Evolutionary conservation across 805 yeast genomes (phyloP).

Genomic region (Ogataea polymorpha): DNA sequence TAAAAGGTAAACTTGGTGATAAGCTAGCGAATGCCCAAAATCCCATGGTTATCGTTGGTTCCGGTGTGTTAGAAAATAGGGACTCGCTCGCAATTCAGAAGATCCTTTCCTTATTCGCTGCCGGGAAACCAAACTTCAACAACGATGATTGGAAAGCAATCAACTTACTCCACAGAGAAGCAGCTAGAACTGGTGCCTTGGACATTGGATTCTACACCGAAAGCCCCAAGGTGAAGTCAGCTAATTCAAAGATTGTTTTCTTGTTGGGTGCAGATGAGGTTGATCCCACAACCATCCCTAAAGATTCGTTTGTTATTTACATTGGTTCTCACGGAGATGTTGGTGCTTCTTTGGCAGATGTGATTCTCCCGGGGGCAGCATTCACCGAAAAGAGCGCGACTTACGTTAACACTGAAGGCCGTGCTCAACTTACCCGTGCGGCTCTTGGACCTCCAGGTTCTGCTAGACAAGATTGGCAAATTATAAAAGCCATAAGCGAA

Average conservation of each 20-base stretch:
- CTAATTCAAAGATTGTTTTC: slow-evolving; percentile 71
- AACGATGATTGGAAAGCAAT: slow-evolving; percentile 79
- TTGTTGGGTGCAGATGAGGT: slow-evolving; percentile 84
- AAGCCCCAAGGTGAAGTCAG: slow-evolving; percentile 42
- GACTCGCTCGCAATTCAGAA: slow-evolving; percentile 63
- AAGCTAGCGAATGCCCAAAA: slow-evolving; percentile 62
- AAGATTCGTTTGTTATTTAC: slow-evolving; percentile 82
- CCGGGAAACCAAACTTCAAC: slow-evolving; percentile 54
- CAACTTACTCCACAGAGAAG: slow-evolving; percentile 78
- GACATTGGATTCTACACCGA: slow-evolving; percentile 73
- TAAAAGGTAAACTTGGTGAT: slow-evolving; percentile 66
- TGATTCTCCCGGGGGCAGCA: slow-evolving; percentile 81
- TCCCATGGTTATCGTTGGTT: slow-evolving; percentile 79
- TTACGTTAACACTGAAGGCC: slow-evolving; percentile 86
- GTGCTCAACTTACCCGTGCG: slow-evolving; percentile 81
- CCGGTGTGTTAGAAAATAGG: slow-evolving; percentile 66
- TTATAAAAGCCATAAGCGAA: slow-evolving; percentile 78
- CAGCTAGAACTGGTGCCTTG: slow-evolving; percentile 83
- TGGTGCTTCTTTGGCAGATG: slow-evolving; percentile 88
- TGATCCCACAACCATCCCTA: slow-evolving; percentile 64
- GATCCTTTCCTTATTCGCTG: slow-evolving; percentile 57
- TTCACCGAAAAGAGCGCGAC: slow-evolving; percentile 86
- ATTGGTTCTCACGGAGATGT: slow-evolving; percentile 91
- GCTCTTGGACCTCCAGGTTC: slow-evolving; percentile 85
- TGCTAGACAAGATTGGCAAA: slow-evolving; percentile 92